These are phyloP conservation scores for Carex littledalei DNA, from an alignment of 176 grass and related monocot genomes.

Conservation along the genomic window DNA sequence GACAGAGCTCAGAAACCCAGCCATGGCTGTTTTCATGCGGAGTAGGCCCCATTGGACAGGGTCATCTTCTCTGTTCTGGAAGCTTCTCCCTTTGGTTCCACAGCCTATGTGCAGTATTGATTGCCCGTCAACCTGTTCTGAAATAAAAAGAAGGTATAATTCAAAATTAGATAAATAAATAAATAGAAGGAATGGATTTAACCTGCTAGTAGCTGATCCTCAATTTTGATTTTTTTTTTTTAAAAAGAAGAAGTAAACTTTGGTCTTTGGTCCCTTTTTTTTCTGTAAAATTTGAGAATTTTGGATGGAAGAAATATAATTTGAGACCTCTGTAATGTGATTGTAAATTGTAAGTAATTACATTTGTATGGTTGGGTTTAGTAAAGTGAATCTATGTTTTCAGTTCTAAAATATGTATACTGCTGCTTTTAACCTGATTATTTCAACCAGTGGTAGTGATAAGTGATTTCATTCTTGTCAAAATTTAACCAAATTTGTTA, in stretches of 20 bases:
- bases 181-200: too few relatives aligned
- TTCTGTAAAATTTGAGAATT: background rate
- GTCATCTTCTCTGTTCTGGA: background rate
- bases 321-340: background rate
- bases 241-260: background rate
- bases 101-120: background rate
- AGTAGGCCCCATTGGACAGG: background rate
- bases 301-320: background rate
- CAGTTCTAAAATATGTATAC: background rate
- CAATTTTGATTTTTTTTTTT: background rate
- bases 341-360: background rate
- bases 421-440: background rate
- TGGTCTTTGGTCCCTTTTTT: background rate
- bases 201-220: background rate
- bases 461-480: background rate
- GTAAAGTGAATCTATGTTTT: background rate
- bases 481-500: background rate
- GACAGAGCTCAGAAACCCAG: background rate
- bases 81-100: background rate
- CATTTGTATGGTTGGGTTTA: background rate
- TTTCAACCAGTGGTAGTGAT: background rate
- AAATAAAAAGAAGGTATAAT: background rate
- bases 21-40: background rate
- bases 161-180: too few relatives aligned
- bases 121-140: background rate